Base-by-base conservation (phyloP, 805 yeast genomes). In the Scheffersomyces ergatensis region DNA sequence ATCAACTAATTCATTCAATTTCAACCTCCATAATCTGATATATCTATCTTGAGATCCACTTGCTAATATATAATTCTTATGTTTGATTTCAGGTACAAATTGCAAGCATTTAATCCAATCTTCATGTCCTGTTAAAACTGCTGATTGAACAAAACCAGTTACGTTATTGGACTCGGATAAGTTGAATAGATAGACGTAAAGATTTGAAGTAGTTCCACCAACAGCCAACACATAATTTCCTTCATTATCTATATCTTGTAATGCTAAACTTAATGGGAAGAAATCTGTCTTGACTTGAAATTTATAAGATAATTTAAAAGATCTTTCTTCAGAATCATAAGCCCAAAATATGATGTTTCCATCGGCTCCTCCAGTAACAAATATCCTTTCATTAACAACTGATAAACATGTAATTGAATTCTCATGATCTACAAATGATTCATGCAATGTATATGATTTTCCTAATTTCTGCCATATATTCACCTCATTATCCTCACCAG, bases 41-140 rank as follows among this genome's bases (percentile, higher is more conserved):
- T 89, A 89, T 51, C 95, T 71, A 60, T 93, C 99, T 57, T 93
- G 96, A 1, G 96, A 84, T 0, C 96, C 98, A 40, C 86, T 79
- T 4, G 98, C 98, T 20, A 93, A 67, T 2, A 87, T 57, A 50
- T 74, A 79, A 44, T 78, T 81, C 17, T 74, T 78, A 5, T 69
- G 70, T 0, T 62, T 60, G 15, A 66, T 72, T 30, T 66, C 65
- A 42, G 72, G 62, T 27, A 75, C 78, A 54, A 88, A 78, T 1
- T 81, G 74, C 23, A 93, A 63, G 12, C 88, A 74, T 56, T 85
- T 85, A 37, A 93, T 78, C 99, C 99, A 93, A 62, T 90, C 97
- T 62, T 93, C 99, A 59, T 93, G 99, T 4, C 99, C 99, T 20
- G 81, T 74, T 25, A 93, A 62, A 7, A 65, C 65, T 1, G 89